Conservation (phyloP, 2,329 filamentous ascomycete genomes). For the Hymenoscyphus linearis region DNA sequence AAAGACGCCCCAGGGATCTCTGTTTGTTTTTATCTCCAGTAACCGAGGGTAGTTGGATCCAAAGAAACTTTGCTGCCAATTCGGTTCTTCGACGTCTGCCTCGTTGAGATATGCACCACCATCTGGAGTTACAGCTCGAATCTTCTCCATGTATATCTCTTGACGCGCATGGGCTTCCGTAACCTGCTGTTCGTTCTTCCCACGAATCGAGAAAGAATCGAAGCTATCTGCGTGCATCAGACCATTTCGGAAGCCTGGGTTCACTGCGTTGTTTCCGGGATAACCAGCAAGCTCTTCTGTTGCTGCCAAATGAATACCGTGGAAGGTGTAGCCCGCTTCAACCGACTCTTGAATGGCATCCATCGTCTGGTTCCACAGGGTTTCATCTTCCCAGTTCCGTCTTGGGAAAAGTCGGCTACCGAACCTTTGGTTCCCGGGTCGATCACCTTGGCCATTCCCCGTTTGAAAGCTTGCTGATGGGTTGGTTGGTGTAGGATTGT, state of each 20-base stretch:
- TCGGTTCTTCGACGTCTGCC: conserved; percentile 39
- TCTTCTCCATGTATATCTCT: conserved; percentile 13
- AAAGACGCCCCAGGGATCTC: conserved; percentile 41
- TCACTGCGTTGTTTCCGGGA: conserved; percentile 14
- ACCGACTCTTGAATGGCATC: conserved; percentile 31
- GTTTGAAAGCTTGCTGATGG: conserved; percentile 33
- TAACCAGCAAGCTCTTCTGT: conserved; percentile 6
- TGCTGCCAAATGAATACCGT: conserved; percentile 20
- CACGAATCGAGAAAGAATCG: conserved; percentile 33
- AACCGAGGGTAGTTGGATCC: conserved; percentile 34
- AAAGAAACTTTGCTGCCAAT: conserved; percentile 31
- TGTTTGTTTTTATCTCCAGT: conserved; percentile 42
- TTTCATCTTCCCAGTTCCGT: conserved; percentile 32
- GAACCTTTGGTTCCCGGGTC: conserved; percentile 19
- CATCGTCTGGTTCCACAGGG: conserved; percentile 23
- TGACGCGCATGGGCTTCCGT: conserved; percentile 8
- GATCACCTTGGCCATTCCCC: conserved; percentile 33
- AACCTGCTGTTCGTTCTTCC: conserved; percentile 41
- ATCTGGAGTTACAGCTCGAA: conserved; percentile 17
- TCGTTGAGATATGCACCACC: conserved; percentile 45
- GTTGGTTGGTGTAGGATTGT: background rate
- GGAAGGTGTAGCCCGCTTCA: conserved; percentile 33
- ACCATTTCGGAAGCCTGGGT: conserved; percentile 16
- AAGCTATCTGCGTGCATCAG: conserved; percentile 16
- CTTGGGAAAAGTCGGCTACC: conserved; percentile 39